These are phyloP conservation scores for Vaccinium vitisidaea DNA, from an alignment of 148 eudicot genomes.

Conservation along the genomic window DNA sequence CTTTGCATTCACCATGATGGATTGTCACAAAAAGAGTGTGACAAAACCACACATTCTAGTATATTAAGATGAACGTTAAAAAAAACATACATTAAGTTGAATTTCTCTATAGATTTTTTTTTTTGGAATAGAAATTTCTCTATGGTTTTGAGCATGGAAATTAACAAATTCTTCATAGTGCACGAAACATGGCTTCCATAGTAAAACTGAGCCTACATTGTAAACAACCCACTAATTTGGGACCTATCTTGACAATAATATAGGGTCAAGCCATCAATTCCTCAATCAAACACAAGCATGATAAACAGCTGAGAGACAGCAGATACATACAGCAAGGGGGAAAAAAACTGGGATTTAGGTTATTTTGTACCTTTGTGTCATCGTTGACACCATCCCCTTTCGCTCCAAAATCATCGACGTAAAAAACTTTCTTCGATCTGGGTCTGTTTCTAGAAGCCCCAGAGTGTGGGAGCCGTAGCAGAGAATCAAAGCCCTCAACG, in stretches of 20 bases:
- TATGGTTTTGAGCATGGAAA: neutral
- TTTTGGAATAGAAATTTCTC: neutral
- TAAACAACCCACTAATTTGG: neutral
- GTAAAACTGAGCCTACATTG: neutral
- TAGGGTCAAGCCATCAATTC: neutral
- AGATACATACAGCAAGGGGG: neutral
- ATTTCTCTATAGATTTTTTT: neutral
- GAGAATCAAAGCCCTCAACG: constrained; percentile 36
- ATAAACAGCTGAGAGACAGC: neutral
- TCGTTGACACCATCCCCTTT: constrained; percentile 55
- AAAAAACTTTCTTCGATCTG: constrained; percentile 25
- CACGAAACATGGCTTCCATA: neutral
- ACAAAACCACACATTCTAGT: neutral
- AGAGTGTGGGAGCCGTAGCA: constrained; percentile 43
- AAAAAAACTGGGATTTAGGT: neutral
- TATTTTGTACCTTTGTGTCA: constrained; percentile 47
- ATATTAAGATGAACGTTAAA: too few species aligned
- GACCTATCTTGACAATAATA: neutral
- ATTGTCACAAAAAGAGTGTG: neutral
- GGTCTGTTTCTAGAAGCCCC: constrained; percentile 21
- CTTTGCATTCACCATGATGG: too few species aligned
- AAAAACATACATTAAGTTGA: neutral
- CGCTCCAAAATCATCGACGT: constrained; percentile 49
- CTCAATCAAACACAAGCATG: neutral
- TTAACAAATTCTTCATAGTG: neutral